Evolutionary conservation across 2,329 filamentous ascomycete species (phyloP), one percentile per base, ranked within the genome.

Genomic region (Talaromyces sp.): DNA sequence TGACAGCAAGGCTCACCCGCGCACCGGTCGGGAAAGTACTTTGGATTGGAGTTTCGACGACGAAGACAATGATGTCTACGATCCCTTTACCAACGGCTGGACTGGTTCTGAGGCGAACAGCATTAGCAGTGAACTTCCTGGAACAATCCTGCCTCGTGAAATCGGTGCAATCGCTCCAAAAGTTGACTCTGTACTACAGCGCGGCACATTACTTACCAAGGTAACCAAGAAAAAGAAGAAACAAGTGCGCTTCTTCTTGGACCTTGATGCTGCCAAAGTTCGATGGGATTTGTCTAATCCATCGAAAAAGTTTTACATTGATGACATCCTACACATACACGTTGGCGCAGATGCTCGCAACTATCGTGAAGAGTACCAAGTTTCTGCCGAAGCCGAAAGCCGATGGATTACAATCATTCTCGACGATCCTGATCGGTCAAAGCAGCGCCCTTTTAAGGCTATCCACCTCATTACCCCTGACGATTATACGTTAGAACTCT

Each of bases 331-430:
- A 73, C 93, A 97, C 73, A 93, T 98, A 58, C 89, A 93, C 68
- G 88, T 89, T 38, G 93, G 92, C 19, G 86, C 86, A 13, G 92
- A 98, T 74, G 92, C 94, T 19, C 88, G 91, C 65, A 94, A 96
- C 75, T 96, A 97, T 75, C 90, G 92, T 49, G 88, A 94, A 72
- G 93, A 97, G 76, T 91, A 91, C 73, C 87, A 88, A 45, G 81
- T 95, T 25, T 80, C 89, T 0, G 85, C 89, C 61, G 81, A 86
- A 5, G 85, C 88, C 45, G 90, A 93, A 71, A 80, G 84, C 7
- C 87, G 88, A 15, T 96, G 93, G 86, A 94, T 98, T 73, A 96
- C 93, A 31, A 92, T 99, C 69, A 86, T 97, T 62, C 97, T 97
- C 76, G 87, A 88, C 0, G 86, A 92, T 43, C 88, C 90, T 0